Base-by-base conservation (phyloP, 805 yeast genomes). In the Zygosaccharomyces gambellarensis region DNA sequence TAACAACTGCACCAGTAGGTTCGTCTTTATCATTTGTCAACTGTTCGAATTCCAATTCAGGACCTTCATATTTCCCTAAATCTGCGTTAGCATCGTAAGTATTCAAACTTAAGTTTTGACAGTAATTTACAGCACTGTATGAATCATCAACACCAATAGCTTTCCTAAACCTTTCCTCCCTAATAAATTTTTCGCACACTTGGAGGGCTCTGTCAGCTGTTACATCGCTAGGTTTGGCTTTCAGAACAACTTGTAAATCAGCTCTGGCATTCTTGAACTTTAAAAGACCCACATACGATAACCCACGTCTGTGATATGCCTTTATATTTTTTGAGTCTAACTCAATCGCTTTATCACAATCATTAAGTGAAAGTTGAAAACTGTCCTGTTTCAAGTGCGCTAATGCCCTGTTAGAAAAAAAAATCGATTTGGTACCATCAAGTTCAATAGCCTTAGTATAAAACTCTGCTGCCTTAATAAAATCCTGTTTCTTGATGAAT, bases 371-470 rank as follows among this genome's bases (percentile, higher is more conserved):
- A 47, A 80, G 74, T 3, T 97, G 98, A 65, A 85, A 90, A 59
- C 83, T 84, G 65, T 92, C 99, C 48, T 83, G 67, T 60, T 89
- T 87, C 62, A 92, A 81, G 57, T 90, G 84, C 0, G 89, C 96
- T 64, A 89, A 90, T 0, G 98, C 97, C 55, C 97, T 76, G 68
- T 92, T 92, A 8, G 96, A 83, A 63, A 74, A 88, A 54, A 84
- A 81, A 29, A 83, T 76, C 2, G 87, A 80, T 45, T 83, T 82
- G 4, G 70, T 56, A 10, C 76, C 66, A 56, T 84, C 84, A 11
- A 84, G 55, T 27, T 75, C 83, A 31, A 92, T 85, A 7, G 97
- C 97, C 52, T 75, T 65, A 1, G 92, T 78, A 67, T 94, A 92
- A 3, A 74, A 64, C 9, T 77, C 82, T n/a, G 83, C 71, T 6